Base-by-base conservation (phyloP, 176 grass and related monocot genomes). In the Triticum urartu region DNA sequence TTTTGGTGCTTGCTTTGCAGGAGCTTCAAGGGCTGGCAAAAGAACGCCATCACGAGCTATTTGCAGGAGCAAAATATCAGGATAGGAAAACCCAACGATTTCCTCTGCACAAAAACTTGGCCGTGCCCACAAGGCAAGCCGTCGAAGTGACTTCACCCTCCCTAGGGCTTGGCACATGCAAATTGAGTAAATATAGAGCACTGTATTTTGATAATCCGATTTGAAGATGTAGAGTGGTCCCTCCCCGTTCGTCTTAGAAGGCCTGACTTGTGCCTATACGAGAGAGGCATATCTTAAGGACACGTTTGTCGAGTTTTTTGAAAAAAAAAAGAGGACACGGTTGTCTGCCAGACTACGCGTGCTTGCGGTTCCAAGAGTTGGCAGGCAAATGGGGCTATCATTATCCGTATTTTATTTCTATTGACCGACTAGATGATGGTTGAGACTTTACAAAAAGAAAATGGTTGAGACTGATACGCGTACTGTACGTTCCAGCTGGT, bases 21-120 rank as follows among this genome's bases (percentile, higher is more conserved):
- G 93, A 98, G 91, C 89, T 95, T 98, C 72, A 98, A 98, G 84
- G 90, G 95, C 60, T 98, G 95, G 95, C 95, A 95, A 70, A 98
- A 95, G 65, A 95, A 89, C 79, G 95, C 93, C 2, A 90, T 98
- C 33, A 92, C 78, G 45, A 94, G 87, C 73, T 98, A 89, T 42
- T 82, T 95, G 83, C 72, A 89, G 75, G 93, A 92, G 89, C 83
- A 88, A 54, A 87, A 93, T 47, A 95, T 98, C 42, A 94, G 64
- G 85, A 80, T 95, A 48, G 93, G 95, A 79, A 98, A 92, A 83
- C 95, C 95, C 54, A 86, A 86, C 39, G 95, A 98, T 75, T 95
- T 94, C 75, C 58, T 76, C 6, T 20, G 11, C 11, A 81, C 2
- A 25, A 22, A 22, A 25, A 35, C 26, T 18, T 61, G 22, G 9